A percentile compares a stretch with the other conserved stretches of the same genome.
These are phyloP conservation scores for Ramularia endophylla DNA, from an alignment of 2,329 filamentous ascomycete species.

Conservation along the genomic window DNA sequence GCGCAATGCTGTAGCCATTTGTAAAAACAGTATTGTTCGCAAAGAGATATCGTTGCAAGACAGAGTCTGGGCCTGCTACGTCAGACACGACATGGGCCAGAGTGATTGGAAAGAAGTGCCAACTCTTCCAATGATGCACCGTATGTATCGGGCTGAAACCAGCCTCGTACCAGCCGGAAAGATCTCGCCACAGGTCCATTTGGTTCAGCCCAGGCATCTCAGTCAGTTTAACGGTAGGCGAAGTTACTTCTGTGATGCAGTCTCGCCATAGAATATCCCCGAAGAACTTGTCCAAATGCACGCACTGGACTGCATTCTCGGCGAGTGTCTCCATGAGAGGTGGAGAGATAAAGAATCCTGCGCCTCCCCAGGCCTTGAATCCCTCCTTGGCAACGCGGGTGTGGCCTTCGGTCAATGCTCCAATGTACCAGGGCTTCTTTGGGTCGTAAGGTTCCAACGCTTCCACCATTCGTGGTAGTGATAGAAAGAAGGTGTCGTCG, in stretches of 20 bases:
- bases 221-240: constrained; percentile 23
- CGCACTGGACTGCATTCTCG: constrained; percentile 18
- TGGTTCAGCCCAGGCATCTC: constrained; percentile 24
- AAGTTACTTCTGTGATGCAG: constrained; percentile 23
- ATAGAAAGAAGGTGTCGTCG: constrained; percentile 28
- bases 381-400: constrained; percentile 22
- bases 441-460: constrained; percentile 18
- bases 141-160: constrained; percentile 21
- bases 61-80: constrained; percentile 22
- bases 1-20: constrained; percentile 23
- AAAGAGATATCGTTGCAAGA: constrained; percentile 23
- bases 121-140: constrained; percentile 27
- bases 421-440: constrained; percentile 20
- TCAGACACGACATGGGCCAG: constrained; percentile 21
- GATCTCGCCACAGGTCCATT: constrained; percentile 23
- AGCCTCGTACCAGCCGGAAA: constrained; percentile 26
- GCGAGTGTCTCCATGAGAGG: constrained; percentile 23
- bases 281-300: constrained; percentile 18
- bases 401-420: constrained; percentile 23
- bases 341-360: constrained; percentile 24
- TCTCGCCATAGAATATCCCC: constrained; percentile 25
- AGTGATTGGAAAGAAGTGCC: constrained; percentile 21
- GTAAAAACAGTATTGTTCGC: constrained; percentile 22
- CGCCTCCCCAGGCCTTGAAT: constrained; percentile 27
- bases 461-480: constrained; percentile 18